Evolutionary conservation across 768 basidiomycete genomes (phyloP), one percentile per base, ranked within the genome.

Genomic region (Mycena epipterygia): DNA sequence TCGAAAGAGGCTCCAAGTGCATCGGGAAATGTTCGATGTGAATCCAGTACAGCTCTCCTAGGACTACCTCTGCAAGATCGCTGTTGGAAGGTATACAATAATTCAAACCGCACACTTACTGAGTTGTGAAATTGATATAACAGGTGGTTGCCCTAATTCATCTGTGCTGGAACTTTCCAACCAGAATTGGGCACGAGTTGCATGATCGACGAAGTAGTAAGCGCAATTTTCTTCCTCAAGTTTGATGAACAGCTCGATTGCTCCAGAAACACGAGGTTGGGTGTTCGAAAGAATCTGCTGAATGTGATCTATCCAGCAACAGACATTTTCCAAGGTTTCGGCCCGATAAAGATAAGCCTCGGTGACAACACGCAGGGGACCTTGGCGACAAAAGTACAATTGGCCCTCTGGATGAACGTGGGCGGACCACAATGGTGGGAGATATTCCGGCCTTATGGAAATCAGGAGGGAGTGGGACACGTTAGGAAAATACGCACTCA

Each of bases 1-100:
- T 72, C 5, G 77, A 74, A 9, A 89, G 73, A 3, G 80, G 74
- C 12, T 76, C 73, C 16, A 83, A 71, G 68, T 91, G 91, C 79
- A 86, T 88, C 0, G 89, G 90, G 76, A 89, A 91, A 68, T 82
- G 87, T 73, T 92, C 90, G 19, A 90, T 78, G 70, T 93, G 91
- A 0, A 76, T 72, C 91, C 91, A 92, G 64, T 89, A 92, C 16
- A 88, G 78, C 23, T 84, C 83, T 55, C 88, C 82, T 7, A 92
- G 67, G 1, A 81, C 83, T 19, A 80, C 68, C 59, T 82, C 90
- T 91, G 64, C 25, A 75, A 48, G 52, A 19, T 41, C 33, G 71
- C 19, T 32, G 30, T 29, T 21, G 30, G 16, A 33, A 12, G 17
- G 21, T 21, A 21, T n/a, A 39, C 37, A 33, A 23, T 32, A 48